A percentile compares a stretch with the other conserved stretches of the same genome.
Conservation (phyloP, 352 stramenopile species). For the Phytophthora melonis region DNA sequence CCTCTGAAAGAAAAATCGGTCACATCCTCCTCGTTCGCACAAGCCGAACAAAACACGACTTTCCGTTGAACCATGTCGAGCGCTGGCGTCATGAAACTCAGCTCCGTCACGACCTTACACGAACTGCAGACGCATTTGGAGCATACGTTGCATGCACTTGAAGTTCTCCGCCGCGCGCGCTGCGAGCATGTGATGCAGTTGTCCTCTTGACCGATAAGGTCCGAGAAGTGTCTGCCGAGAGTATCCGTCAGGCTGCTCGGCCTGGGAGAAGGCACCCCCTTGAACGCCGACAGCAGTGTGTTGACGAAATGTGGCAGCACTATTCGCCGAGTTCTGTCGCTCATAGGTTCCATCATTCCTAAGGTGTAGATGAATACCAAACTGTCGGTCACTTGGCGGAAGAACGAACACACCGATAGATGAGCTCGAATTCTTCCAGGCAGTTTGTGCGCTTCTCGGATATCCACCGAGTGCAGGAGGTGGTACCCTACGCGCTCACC, state of each 20-base stretch:
- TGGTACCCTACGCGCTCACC: constrained; percentile 58
- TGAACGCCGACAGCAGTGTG: constrained; percentile 31
- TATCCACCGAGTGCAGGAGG: constrained; percentile 58
- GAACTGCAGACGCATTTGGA: constrained; percentile 30
- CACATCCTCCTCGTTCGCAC: constrained; percentile 16
- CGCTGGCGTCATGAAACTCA: constrained; percentile 45
- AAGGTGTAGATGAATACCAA: constrained; percentile 35
- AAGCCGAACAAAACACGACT: constrained; percentile 41
- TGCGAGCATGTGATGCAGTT: constrained; percentile 25
- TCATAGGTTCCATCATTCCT: constrained; percentile 31
- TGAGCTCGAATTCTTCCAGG: constrained; percentile 40
- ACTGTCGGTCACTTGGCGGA: constrained; percentile 30
- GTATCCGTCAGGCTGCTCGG: constrained; percentile 1
- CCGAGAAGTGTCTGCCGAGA: neutral
- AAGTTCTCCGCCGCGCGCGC: constrained; percentile 8
- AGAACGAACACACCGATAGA: constrained; percentile 45
- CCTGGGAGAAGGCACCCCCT: constrained; percentile 7
- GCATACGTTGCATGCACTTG: constrained; percentile 40
- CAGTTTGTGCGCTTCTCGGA: constrained; percentile 32
- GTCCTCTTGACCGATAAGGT: neutral
- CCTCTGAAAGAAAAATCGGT: constrained; percentile 9
- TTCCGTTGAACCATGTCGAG: constrained; percentile 33
- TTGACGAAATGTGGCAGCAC: constrained; percentile 35
- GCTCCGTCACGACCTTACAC: constrained; percentile 32
- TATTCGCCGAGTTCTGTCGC: constrained; percentile 12